Conservation (phyloP, 805 yeast species). For the Myxozyma geophila region DNA sequence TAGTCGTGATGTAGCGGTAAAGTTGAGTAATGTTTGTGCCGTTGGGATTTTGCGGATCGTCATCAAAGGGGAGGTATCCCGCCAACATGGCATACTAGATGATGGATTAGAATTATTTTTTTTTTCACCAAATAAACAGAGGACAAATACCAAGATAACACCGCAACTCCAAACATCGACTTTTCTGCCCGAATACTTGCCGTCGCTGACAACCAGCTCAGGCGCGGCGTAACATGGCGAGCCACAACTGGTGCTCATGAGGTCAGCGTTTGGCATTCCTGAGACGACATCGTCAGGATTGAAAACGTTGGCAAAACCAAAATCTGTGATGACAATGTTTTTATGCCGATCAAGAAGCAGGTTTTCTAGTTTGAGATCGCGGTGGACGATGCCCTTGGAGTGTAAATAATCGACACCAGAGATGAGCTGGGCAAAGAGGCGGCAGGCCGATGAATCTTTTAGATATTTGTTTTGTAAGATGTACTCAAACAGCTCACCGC, state of each 20-base stretch:
- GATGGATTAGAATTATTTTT: neutral
- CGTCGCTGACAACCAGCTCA: conserved; percentile 84
- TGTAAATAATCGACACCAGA: conserved; percentile 92
- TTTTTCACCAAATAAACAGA: neutral
- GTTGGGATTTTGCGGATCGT: conserved; percentile 94
- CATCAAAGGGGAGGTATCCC: conserved; percentile 96
- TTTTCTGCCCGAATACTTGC: conserved; percentile 87
- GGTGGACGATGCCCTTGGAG: conserved; percentile 75
- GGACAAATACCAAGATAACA: conserved; percentile 59
- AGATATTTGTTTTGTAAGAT: conserved; percentile 83
- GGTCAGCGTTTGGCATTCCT: conserved; percentile 50
- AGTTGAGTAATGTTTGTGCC: conserved; percentile 90
- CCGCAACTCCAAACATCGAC: conserved; percentile 99
- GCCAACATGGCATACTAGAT: conserved; percentile 85
- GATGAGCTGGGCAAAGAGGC: conserved; percentile 88
- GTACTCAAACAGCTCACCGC: conserved; percentile 95
- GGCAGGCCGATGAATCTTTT: conserved; percentile 84
- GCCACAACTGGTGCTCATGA: conserved; percentile 95
- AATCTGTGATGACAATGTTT: conserved; percentile 84
- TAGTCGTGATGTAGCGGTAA: conserved; percentile 87
- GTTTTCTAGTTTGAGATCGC: conserved; percentile 78
- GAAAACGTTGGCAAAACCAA: conserved; percentile 93
- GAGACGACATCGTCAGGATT: conserved; percentile 31
- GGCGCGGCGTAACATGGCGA: conserved; percentile 99
- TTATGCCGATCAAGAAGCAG: conserved; percentile 80